A percentile compares a stretch with the other conserved stretches of the same genome.
Conservation (phyloP, 2,329 filamentous ascomycete species). For the Decorospora gaudefroyi region DNA sequence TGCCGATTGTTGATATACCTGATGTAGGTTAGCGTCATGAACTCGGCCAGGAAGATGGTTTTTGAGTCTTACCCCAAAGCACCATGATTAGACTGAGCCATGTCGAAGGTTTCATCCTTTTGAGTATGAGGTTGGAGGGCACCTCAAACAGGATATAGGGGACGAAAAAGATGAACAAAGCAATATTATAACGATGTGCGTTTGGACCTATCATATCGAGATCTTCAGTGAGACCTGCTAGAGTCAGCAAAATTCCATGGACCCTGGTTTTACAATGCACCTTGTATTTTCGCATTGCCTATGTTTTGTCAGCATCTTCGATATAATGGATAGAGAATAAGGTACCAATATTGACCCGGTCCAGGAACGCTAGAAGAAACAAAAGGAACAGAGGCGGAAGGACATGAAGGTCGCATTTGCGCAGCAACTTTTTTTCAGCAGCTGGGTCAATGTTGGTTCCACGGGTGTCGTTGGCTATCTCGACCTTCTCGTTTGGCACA, state of each 20-base stretch:
- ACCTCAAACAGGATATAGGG: slow-evolving; percentile 47
- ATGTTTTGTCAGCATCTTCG: slow-evolving; percentile 4
- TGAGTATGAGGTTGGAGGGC: slow-evolving; percentile 47
- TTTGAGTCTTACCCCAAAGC: slow-evolving; percentile 38
- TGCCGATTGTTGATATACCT: slow-evolving; percentile 50
- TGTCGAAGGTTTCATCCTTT: slow-evolving; percentile 46
- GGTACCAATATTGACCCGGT: slow-evolving; percentile 26
- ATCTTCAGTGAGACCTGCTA: slow-evolving; percentile 38
- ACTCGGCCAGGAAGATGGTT: neutral
- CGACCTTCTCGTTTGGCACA: slow-evolving; percentile 26
- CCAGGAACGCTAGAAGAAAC: slow-evolving; percentile 37
- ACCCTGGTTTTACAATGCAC: slow-evolving; percentile 7
- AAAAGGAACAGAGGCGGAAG: slow-evolving; percentile 55
- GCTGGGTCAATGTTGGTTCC: slow-evolving; percentile 38
- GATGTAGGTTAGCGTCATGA: neutral
- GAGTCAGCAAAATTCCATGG: neutral
- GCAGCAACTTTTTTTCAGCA: slow-evolving; percentile 53
- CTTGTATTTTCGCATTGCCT: slow-evolving; percentile 51
- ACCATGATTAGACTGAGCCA: slow-evolving; percentile 49
- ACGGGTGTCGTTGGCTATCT: slow-evolving; percentile 33
- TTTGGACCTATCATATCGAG: slow-evolving; percentile 44
- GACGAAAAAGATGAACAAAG: slow-evolving; percentile 48
- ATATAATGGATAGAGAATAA: neutral
- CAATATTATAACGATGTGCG: slow-evolving; percentile 43
- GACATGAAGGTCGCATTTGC: slow-evolving; percentile 56